Conservation (phyloP, 2,329 filamentous ascomycete genomes). For the Tolypocladium sp. region DNA sequence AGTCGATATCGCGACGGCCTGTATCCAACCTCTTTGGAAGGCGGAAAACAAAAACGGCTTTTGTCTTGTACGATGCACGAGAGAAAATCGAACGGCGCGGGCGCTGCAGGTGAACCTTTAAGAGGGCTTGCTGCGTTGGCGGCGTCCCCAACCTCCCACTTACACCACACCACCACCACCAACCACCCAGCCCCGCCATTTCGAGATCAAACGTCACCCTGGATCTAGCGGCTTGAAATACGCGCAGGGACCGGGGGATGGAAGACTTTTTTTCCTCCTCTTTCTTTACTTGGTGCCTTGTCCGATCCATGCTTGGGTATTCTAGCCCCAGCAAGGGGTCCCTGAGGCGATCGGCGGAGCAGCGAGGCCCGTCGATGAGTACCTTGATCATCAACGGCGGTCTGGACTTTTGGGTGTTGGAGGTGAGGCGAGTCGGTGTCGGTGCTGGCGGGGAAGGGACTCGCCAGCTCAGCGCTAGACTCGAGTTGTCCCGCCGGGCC, state of each 20-base stretch:
- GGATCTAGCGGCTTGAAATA: not conserved
- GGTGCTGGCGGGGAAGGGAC: not conserved
- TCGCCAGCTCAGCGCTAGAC: not conserved
- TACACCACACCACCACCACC: conserved; percentile 8
- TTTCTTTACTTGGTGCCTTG: not conserved
- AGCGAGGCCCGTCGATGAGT: not conserved
- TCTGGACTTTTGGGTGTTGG: not conserved
- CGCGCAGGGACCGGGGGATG: not conserved
- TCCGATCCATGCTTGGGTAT: not conserved
- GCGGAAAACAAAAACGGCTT: no score
- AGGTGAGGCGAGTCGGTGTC: not conserved
- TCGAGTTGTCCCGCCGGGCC: not conserved
- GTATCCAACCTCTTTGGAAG: no score
- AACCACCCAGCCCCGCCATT: conserved; percentile 17
- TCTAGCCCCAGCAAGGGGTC: not conserved
- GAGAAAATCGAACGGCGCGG: not conserved
- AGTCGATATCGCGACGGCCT: not conserved
- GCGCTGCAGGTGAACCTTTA: conserved; percentile 1
- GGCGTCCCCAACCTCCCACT: conserved; percentile 24
- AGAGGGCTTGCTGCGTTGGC: conserved; percentile 2
- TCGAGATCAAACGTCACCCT: conserved; percentile 1
- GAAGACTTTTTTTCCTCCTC: not conserved
- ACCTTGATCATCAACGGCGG: not conserved
- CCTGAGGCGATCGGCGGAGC: not conserved
- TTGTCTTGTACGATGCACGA: not conserved